Evolutionary conservation across 805 yeast species (phyloP).

Genomic region (Candida awuae): DNA sequence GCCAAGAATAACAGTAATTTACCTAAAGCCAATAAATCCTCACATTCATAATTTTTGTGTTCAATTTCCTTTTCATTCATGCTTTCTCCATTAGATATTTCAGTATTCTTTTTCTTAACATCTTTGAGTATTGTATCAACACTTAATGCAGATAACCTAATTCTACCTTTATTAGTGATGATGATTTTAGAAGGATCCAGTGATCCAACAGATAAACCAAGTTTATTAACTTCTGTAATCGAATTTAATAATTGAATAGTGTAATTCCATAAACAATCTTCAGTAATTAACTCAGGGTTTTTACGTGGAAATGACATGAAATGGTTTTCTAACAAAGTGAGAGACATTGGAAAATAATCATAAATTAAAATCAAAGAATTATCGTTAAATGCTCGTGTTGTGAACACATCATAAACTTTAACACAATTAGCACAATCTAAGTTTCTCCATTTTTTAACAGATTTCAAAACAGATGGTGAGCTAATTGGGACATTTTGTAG

Average conservation of each 20-base stretch:
- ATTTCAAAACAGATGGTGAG: constrained; percentile 51
- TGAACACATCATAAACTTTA: constrained; percentile 70
- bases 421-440: constrained; percentile 53
- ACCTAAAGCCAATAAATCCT: constrained; percentile 57
- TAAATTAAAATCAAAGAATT: constrained; percentile 67
- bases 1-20: constrained; percentile 50
- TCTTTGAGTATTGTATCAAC: constrained; percentile 53
- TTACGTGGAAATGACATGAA: constrained; percentile 34
- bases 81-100: constrained; percentile 15
- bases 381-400: constrained; percentile 80
- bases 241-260: constrained; percentile 70
- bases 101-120: constrained; percentile 26
- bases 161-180: constrained; percentile 61
- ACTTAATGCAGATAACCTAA: constrained; percentile 66
- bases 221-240: constrained; percentile 53
- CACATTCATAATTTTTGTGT: constrained; percentile 14
- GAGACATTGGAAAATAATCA: constrained; percentile 76
- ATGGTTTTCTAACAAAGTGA: constrained; percentile 64
- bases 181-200: constrained; percentile 63
- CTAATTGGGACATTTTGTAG: constrained; percentile 50
- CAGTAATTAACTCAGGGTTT: constrained; percentile 46
- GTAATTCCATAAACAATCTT: constrained; percentile 66
- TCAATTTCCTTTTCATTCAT: constrained; percentile 13
- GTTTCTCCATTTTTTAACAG: constrained; percentile 61
- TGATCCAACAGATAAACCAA: constrained; percentile 55